A percentile compares a stretch with the other conserved stretches of the same genome.
These are phyloP conservation scores for Paramyrothecium sp. DNA, from an alignment of 2,329 filamentous ascomycete species.

Conservation along the genomic window DNA sequence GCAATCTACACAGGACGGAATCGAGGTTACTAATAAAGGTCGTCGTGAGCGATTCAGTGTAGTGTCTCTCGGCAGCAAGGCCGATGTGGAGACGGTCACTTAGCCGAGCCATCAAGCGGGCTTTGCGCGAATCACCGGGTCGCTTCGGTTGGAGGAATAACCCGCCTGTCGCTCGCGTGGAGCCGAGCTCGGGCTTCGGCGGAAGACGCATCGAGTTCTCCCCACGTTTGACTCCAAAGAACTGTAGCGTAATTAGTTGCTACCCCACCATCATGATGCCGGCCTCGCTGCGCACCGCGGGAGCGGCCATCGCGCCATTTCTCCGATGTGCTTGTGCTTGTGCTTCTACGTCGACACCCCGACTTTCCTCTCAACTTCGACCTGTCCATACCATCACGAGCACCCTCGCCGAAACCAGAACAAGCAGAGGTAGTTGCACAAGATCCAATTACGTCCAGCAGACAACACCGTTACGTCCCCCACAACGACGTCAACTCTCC, in stretches of 20 bases:
- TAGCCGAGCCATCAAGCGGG: neutral
- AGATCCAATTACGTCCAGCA: no score
- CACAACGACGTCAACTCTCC: no score
- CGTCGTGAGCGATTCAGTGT: no score
- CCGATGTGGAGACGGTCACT: neutral
- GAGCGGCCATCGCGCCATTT: neutral
- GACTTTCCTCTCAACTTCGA: neutral
- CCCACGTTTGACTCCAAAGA: neutral
- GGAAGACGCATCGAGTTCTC: neutral
- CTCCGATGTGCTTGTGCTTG: neutral
- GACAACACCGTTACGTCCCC: neutral
- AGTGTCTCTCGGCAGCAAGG: neutral
- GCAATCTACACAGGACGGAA: no score
- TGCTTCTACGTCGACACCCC: neutral
- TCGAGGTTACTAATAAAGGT: no score
- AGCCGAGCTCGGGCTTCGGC: neutral
- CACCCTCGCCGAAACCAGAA: no score
- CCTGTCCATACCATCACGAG: neutral
- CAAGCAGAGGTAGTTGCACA: no score
- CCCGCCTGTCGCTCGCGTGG: no score
- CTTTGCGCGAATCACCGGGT: no score
- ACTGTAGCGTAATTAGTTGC: neutral
- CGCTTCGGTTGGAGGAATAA: no score
- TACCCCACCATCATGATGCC: neutral
- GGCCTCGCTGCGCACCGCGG: neutral